These are phyloP conservation scores for Globisporangium mamillatum DNA, from an alignment of 352 stramenopile species.

Conservation along the genomic window DNA sequence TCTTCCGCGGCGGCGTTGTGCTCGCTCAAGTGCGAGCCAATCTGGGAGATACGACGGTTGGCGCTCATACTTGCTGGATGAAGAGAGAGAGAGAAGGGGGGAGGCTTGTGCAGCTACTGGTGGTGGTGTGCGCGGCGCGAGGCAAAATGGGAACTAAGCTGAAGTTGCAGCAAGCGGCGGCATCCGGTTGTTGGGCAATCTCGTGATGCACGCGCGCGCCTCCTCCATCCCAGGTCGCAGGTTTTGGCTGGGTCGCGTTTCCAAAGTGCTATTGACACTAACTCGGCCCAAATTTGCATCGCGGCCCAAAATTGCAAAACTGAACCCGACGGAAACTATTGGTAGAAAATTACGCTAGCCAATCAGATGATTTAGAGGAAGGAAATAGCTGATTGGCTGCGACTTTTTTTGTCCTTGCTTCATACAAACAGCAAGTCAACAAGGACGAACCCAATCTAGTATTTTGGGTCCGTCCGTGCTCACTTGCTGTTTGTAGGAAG, in stretches of 20 bases:
- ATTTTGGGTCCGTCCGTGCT: too few species aligned
- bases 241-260: not conserved
- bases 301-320: too few species aligned
- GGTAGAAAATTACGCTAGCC: too few species aligned
- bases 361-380: too few species aligned
- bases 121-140: constrained; percentile 23
- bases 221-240: not conserved
- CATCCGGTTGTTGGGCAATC: not conserved
- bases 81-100: not conserved
- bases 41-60: constrained; percentile 70
- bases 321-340: too few species aligned
- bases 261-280: not conserved
- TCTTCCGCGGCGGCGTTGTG: constrained; percentile 62
- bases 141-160: constrained; percentile 52
- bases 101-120: constrained; percentile 1
- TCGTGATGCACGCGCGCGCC: not conserved
- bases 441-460: too few species aligned
- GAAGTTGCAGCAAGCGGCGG: constrained; percentile 9
- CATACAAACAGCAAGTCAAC: too few species aligned
- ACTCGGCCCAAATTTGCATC: too few species aligned
- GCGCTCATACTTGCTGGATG: constrained; percentile 42
- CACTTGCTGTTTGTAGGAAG: too few species aligned
- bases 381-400: too few species aligned
- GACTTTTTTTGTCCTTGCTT: too few species aligned
- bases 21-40: constrained; percentile 65